Percentiles rank a stretch among this genome's conserved stretches.
phyloP scores from a whole-genome alignment of 2,329 filamentous ascomycete species.

The Aspergillus calidoustus region DNA sequence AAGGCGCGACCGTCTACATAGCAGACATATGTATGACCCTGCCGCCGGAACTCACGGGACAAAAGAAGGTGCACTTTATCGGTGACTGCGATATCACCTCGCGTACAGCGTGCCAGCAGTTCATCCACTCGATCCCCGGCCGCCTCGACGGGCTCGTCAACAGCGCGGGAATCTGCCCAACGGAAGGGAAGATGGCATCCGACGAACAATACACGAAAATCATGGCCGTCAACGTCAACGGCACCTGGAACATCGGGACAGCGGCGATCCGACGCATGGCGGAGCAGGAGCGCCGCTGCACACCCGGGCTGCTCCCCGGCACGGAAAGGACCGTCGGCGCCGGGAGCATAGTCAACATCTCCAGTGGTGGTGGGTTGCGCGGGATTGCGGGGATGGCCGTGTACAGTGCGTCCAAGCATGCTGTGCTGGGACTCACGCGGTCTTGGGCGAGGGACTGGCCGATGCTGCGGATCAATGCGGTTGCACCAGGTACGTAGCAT shows the following conservation, averaged over 20 bases:
- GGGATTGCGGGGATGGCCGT: neutral
- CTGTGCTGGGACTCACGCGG: neutral
- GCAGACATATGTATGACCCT: too few species aligned
- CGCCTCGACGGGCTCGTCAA: neutral
- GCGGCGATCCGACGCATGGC: neutral
- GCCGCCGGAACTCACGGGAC: too few species aligned
- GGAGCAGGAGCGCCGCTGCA: neutral
- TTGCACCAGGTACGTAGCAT: neutral
- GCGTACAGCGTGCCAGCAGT: neutral
- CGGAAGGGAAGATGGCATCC: neutral
- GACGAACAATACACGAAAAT: neutral
- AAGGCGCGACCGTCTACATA: too few species aligned
- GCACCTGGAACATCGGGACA: neutral
- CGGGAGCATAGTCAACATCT: neutral
- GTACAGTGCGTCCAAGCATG: neutral
- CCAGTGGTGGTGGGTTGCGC: neutral
- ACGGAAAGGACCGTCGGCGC: neutral
- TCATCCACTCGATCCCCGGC: neutral
- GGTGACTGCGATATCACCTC: too few species aligned
- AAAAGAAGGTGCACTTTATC: too few species aligned
- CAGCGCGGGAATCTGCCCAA: neutral
- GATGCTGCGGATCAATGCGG: neutral
- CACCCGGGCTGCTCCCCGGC: neutral
- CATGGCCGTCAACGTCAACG: neutral
- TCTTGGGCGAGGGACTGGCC: slow-evolving; percentile 1